Evolutionary conservation across 2,329 filamentous ascomycete species (phyloP).

Genomic region (Helicocarpus griseus): DNA sequence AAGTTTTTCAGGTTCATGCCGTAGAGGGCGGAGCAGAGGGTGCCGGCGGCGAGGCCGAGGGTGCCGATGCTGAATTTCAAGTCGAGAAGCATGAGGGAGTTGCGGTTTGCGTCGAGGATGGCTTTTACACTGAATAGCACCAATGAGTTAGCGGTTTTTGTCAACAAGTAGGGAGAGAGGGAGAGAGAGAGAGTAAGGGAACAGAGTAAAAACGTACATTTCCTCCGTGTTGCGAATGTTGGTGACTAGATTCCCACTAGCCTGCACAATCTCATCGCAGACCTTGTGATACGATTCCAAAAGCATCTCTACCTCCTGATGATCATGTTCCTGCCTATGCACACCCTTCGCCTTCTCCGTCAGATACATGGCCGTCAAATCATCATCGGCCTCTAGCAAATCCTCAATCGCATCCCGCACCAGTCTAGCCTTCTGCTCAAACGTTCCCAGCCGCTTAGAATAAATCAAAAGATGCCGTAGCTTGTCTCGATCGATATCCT

Average conservation of each 20-base stretch:
- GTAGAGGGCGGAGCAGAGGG: conserved; percentile 96
- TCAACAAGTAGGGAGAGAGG: not conserved
- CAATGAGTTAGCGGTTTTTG: conserved; percentile 12
- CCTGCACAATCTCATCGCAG: conserved; percentile 94
- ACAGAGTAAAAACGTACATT: conserved; percentile 56
- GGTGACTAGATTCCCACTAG: conserved; percentile 82
- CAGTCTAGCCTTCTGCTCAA: conserved; percentile 91
- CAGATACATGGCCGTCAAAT: conserved; percentile 88
- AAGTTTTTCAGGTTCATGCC: conserved; percentile 99
- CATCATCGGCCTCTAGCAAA: conserved; percentile 89
- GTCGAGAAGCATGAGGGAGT: conserved; percentile 93
- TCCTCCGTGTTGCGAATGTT: conserved; percentile 97
- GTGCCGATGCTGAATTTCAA: conserved; percentile 95
- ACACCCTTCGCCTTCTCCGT: conserved; percentile 75
- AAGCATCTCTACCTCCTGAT: conserved; percentile 94
- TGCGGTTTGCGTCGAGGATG: conserved; percentile 95
- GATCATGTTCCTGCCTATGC: conserved; percentile 67
- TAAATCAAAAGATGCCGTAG: conserved; percentile 82
- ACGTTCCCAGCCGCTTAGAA: conserved; percentile 90
- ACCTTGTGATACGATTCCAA: conserved; percentile 97
- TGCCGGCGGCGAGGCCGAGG: conserved; percentile 86
- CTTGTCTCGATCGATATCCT: conserved; percentile 93
- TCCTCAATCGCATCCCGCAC: conserved; percentile 94
- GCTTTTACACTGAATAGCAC: conserved; percentile 65
- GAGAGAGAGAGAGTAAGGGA: not conserved